Base-by-base conservation (phyloP, 1,284 basidiomycete species). In the Tremellales sp. region DNA sequence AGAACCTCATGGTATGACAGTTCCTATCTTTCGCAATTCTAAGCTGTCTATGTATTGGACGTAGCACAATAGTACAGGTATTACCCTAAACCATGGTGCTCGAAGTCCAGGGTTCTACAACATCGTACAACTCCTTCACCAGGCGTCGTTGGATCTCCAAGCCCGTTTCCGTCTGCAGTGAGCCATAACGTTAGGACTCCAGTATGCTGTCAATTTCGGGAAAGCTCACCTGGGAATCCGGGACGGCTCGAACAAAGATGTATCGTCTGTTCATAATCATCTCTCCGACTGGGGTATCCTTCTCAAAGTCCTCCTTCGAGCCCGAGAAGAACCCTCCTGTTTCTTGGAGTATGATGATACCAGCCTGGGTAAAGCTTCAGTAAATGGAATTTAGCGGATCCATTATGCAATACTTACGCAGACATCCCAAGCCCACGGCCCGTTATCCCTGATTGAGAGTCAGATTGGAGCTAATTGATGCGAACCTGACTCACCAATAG, bases 301-400 rank as follows among this genome's bases (percentile, higher is more conserved):
- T 70, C 56, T 75, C 71, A 36, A 75, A 72, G 6, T 75, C 71
- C 6, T 74, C 73, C 48, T 83, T 81, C 16, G 82, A 82, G 5
- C 70, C 87, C 8, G 82, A 82, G 34, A 88, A 82, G 43, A 85
- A 75, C 16, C 85, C 81, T 2, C 91, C 91, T 0, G 90, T 86
- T 68, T 95, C 93, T 54, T 88, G 80, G 0, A 88, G 85, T 54
- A 97, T 93, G 53, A 95, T 84, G 4, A 88, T 81, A 0, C 90
- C 93, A 1, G 93, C 84, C 76, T 84, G 68, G 1, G 61, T 25
- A n/a, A n/a, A n/a, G n/a, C 37, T 41, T 33, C 27, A 41, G 40
- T 27, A n/a, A 18, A 6, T n/a, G 8, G 26, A 25, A 25, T 41
- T 24, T 9, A 18, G 21, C 18, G 6, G 40, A 26, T 27, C 21